Conservation (phyloP, 1,284 basidiomycete species). For the Schizophyllum amplum region DNA sequence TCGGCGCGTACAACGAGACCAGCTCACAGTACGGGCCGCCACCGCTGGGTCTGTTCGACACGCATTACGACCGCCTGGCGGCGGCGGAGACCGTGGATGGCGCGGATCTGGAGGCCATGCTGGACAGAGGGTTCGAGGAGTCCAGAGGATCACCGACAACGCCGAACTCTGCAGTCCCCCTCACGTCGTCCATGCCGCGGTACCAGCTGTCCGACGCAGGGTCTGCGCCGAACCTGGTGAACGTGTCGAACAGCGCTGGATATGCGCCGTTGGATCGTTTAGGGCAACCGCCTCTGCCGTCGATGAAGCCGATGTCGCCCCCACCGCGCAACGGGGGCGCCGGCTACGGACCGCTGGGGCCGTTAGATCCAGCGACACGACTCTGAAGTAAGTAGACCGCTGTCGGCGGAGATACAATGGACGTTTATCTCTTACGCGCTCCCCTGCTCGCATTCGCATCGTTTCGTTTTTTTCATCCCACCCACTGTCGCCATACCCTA, state of each 20-base stretch:
- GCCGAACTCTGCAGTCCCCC: conserved; percentile 22
- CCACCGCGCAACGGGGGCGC: conserved; percentile 28
- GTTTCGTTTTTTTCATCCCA: conserved; percentile 25
- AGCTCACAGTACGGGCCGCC: conserved; percentile 73
- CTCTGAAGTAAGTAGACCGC: conserved; percentile 23
- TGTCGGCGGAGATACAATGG: conserved; percentile 1
- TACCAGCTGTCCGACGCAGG: conserved; percentile 57
- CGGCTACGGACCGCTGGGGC: conserved; percentile 70
- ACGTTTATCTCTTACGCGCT: conserved; percentile 5
- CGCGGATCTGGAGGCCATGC: conserved; percentile 80
- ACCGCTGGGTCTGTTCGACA: conserved; percentile 57
- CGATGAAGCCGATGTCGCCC: conserved; percentile 30
- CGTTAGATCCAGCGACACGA: conserved; percentile 55
- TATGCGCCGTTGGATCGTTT: conserved; percentile 50
- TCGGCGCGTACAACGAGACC: conserved; percentile 86
- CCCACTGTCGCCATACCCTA: conserved; percentile 8
- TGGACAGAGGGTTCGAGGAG: conserved; percentile 84
- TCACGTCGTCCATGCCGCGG: conserved; percentile 29
- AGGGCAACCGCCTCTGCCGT: conserved; percentile 21
- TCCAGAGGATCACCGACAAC: conserved; percentile 35
- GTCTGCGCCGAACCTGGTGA: conserved; percentile 34
- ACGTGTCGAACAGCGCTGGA: conserved; percentile 31
- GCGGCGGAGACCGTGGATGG: conserved; percentile 60
- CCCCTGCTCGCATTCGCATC: conserved; percentile 6
- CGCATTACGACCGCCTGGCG: conserved; percentile 32